Conservation (phyloP, 352 stramenopile genomes). For the Pythium graminicola region DNA sequence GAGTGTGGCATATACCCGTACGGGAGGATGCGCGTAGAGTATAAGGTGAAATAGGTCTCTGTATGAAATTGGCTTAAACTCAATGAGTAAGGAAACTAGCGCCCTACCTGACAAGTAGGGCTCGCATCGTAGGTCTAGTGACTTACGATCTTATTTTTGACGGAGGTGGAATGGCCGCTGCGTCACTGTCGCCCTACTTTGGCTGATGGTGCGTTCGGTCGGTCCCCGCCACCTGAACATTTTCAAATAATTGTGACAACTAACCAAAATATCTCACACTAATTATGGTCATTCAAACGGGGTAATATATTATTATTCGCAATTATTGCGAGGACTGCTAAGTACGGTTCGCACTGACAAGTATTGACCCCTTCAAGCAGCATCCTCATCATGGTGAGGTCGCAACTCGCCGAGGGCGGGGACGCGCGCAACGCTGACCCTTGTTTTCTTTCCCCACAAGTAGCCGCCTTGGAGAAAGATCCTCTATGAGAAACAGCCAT, state of each 20-base stretch:
- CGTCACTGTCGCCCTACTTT: conserved; percentile 29
- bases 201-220: conserved; percentile 22
- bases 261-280: no score
- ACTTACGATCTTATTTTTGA: conserved; percentile 64
- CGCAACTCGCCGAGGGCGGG: background rate
- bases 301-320: no score
- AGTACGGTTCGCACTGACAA: background rate
- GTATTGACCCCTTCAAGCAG: background rate
- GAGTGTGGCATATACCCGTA: no score
- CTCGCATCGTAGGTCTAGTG: conserved; percentile 35
- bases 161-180: conserved; percentile 70
- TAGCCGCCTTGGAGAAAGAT: conserved; percentile 73
- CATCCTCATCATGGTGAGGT: conserved; percentile 12
- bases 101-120: conserved; percentile 84
- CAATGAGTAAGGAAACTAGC: conserved; percentile 92
- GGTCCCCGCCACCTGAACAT: conserved; percentile 21
- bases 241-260: background rate
- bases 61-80: conserved; percentile 71
- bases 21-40: conserved; percentile 5
- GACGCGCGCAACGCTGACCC: background rate
- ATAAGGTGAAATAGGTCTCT: background rate
- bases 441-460: background rate
- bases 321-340: conserved; percentile 9
- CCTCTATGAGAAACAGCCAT: conserved; percentile 82
- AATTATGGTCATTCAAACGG: conserved; percentile 6